Base-by-base conservation (phyloP, 495 filamentous ascomycete genomes). In the Trichoderma asperelloides region DNA sequence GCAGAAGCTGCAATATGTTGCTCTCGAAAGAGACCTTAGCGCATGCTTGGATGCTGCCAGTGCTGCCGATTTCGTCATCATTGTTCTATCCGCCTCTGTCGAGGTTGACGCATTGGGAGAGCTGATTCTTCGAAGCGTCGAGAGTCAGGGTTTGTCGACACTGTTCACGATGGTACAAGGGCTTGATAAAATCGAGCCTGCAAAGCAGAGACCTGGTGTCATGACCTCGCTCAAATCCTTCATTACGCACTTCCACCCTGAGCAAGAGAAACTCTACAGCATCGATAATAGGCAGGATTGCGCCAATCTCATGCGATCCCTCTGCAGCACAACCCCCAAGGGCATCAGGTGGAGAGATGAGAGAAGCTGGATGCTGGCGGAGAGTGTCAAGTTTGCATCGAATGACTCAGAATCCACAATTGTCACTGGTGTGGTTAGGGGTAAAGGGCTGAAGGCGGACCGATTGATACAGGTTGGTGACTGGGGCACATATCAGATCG, bases 401-500 rank as follows among this genome's bases (percentile, higher is more conserved):
- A 78, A 77, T 5, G 84, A 81, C 37, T 70, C 74, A 4, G 79
- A 81, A 4, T 81, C 86, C 62, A 87, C 91, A 15, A 78, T 92
- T 23, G 66, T 98, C n/a, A 94, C 91, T 2, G 95, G 96, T 69
- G 85, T 95, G 7, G 86, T 97, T 41, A 85, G 95, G 70, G 95
- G 95, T 23, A 90, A 87, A 74, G 89, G 90, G 21, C 74, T 98
- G 66, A 97, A 96, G 71, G 88, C 92, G 4, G 91, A 98, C 75
- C 84, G 96, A 65, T 81, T 98, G 37, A 87, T 96, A 2, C 93
- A 98, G 68, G 82, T 98, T 39, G 93, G 91, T 23, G 93, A 96
- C 66, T 96, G 92, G 89, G 96, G 95, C 27, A 90, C 93, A 70
- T 98, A 94, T 74, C 94, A 97, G 79, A 88, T 98, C 66, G 90